Base-by-base conservation (phyloP, 1,139 yeast genomes). In the Suhomyces atakaporum region DNA sequence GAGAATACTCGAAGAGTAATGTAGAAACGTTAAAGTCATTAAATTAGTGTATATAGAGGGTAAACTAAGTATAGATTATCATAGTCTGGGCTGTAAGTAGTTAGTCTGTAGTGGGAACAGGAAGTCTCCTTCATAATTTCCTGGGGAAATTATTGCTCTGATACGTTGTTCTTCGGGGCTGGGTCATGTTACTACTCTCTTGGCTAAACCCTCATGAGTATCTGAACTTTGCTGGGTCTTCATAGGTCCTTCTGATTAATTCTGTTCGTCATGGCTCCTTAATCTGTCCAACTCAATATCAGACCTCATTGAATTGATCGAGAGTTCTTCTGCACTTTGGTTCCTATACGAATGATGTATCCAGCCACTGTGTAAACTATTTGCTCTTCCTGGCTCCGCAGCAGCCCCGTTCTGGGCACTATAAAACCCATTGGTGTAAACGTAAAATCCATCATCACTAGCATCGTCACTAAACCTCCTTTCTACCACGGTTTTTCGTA, bases 381-480 rank as follows among this genome's bases (percentile, higher is more conserved):
- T 35, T 16, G 29, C 29, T 12, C 33, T 21, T 11, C 35, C 35
- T 4, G 27, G 27, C 11, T 18, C 34, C 13, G 14, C 20, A n/a
- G 26, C 36, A 8, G 25, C 12, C 10, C 46, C 43, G 26, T 47
- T 44, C n/a, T 51, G 51, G 16, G 53, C 46, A 23, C 59, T 53
- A 46, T 61, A 58, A 42, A 69, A 69, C n/a, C 75, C 75, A 43
- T 69, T 66, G 3, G 77, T 66, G 43, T 66, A 70, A 7, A 69
- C 72, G 43, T 59, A 66, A 37, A 71, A 69, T 7, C 76, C 76
- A 43, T 69, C 75, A 36, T 71, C 77, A 45, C 75, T 69, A 7
- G 54, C 65, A 11, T 58, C 47, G 35, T 67, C 74, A 32, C 54
- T 52, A 51, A 55, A 50, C 13, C 56, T 31, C 27, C 47, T 38